Conservation (phyloP, 225 moss, liverwort and hornwort genomes). For the Anthoceros angustus region DNA sequence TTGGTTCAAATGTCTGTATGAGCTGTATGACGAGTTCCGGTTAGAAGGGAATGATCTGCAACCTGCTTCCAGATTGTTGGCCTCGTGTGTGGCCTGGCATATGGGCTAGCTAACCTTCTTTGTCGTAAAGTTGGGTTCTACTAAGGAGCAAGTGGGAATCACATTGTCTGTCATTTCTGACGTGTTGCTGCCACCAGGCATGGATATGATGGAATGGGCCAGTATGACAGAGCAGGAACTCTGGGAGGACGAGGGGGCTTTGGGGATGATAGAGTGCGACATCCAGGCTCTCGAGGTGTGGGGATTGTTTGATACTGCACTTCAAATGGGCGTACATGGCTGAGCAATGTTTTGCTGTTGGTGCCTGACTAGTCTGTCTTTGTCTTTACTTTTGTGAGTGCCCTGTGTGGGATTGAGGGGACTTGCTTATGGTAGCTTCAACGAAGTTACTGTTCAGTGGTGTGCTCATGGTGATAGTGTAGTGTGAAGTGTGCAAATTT, state of each 20-base stretch:
- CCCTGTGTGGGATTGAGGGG: neutral
- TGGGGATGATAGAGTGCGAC: neutral
- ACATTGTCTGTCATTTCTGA: neutral
- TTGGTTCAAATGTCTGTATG: slow-evolving; percentile 52
- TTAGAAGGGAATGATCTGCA: too few relatives aligned
- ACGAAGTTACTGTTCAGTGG: neutral
- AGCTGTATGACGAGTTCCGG: neutral
- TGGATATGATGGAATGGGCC: neutral
- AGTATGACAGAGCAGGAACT: neutral
- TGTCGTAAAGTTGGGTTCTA: neutral
- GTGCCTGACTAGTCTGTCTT: neutral
- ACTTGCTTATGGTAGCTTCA: neutral
- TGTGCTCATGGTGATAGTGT: neutral
- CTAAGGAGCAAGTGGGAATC: neutral
- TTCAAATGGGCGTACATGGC: neutral
- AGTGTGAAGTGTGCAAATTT: too few relatives aligned
- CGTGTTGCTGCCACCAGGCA: neutral
- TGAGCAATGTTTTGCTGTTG: neutral
- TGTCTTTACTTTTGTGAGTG: too few relatives aligned
- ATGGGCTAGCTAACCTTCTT: neutral
- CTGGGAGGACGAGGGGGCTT: slow-evolving; percentile 3
- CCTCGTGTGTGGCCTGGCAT: too few relatives aligned
- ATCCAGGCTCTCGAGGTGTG: slow-evolving; percentile 2
- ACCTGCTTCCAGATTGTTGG: too few relatives aligned
- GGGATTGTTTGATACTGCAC: neutral